A percentile compares a stretch with the other conserved stretches of the same genome.
These are phyloP conservation scores for Picochlorum sp. DNA, from an alignment of 139 green algal genomes.

Conservation along the genomic window DNA sequence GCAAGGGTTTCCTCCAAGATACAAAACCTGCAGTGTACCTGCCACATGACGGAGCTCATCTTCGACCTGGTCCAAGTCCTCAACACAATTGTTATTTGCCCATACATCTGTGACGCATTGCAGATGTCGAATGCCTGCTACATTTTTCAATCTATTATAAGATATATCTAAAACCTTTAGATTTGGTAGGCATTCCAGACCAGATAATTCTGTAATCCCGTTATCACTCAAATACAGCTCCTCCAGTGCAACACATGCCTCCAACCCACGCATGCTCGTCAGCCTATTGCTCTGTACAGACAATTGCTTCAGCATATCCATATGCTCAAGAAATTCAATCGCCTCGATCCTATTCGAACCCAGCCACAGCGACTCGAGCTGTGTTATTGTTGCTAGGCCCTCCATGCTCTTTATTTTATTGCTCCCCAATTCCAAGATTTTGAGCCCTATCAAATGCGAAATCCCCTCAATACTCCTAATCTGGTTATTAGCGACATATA, in stretches of 20 bases:
- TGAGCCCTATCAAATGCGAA: conserved; percentile 46
- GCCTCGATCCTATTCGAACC: conserved; percentile 79
- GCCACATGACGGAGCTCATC: conserved; percentile 25
- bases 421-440: conserved; percentile 80
- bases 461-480: conserved; percentile 43
- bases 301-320: conserved; percentile 34
- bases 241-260: conserved; percentile 50
- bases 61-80: conserved; percentile 47
- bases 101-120: conserved; percentile 72
- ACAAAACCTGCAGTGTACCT: conserved; percentile 63
- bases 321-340: conserved; percentile 39
- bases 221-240: conserved; percentile 93
- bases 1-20: conserved; percentile 74
- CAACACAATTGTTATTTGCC: conserved; percentile 85
- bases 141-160: conserved; percentile 54
- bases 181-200: conserved; percentile 42
- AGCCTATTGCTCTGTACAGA: conserved; percentile 70
- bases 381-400: conserved; percentile 36
- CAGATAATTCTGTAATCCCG: conserved; percentile 48
- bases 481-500: conserved; percentile 86
- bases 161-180: conserved; percentile 77
- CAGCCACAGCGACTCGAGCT: conserved; percentile 83
- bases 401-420: conserved; percentile 77
- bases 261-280: conserved; percentile 65
- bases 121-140: conserved; percentile 33